Evolutionary conservation across 1,139 yeast genomes (phyloP).

Genomic region (Magnusiomyces ingens): DNA sequence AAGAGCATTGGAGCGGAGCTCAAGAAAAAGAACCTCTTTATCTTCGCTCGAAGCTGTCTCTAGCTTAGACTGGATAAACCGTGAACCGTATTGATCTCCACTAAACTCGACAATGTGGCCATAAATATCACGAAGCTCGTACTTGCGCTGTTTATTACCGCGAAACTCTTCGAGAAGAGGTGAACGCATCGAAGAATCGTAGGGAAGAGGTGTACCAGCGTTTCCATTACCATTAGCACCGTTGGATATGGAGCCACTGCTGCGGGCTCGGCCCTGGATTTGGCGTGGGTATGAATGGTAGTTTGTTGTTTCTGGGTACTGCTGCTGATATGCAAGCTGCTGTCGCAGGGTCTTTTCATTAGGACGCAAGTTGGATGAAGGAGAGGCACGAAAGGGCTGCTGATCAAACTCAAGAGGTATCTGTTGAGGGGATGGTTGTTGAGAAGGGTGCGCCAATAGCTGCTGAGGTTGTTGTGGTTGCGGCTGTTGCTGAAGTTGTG

Average conservation of each 20-base stretch:
- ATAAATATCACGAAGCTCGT: constrained; percentile 62
- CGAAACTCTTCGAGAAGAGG: constrained; percentile 86
- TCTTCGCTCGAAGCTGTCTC: constrained; percentile 59
- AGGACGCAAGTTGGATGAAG: background rate
- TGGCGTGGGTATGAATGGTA: too few species aligned
- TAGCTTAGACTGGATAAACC: constrained; percentile 88
- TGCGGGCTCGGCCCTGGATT: background rate
- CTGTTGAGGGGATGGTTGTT: constrained; percentile 7
- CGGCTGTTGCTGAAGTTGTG: too few species aligned
- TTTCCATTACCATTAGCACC: background rate
- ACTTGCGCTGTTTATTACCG: constrained; percentile 52
- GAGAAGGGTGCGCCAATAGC: constrained; percentile 3
- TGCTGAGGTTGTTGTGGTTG: constrained; percentile 2
- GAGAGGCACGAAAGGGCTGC: constrained; percentile 1
- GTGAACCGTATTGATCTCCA: constrained; percentile 93
- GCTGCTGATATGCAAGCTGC: constrained; percentile 16
- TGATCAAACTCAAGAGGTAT: constrained; percentile 1
- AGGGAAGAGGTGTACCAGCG: background rate
- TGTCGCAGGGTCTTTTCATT: constrained; percentile 13
- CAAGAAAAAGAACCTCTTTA: constrained; percentile 77
- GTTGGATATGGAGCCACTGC: background rate
- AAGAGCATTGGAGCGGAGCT: constrained; percentile 65
- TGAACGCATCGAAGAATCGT: constrained; percentile 39
- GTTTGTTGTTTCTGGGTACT: background rate
- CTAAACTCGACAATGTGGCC: constrained; percentile 91